These are phyloP conservation scores for Pseudozyma thailandica DNA, from an alignment of 1,284 basidiomycete species.

Conservation along the genomic window DNA sequence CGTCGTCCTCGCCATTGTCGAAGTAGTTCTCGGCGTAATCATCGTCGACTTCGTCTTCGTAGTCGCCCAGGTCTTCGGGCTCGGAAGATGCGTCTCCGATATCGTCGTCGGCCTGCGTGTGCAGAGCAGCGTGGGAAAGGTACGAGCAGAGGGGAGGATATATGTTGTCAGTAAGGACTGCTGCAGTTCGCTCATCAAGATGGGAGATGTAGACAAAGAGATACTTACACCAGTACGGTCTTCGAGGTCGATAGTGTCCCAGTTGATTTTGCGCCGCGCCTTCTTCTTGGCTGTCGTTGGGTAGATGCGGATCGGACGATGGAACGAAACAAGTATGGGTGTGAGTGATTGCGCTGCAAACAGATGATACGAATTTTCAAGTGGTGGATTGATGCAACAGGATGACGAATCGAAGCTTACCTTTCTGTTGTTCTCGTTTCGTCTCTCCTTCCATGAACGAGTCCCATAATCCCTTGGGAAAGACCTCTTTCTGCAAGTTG, in stretches of 20 bases:
- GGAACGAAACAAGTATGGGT: neutral
- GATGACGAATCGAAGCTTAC: neutral
- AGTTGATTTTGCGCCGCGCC: conserved; percentile 53
- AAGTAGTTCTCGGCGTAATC: conserved; percentile 67
- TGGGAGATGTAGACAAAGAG: neutral
- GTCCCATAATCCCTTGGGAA: conserved; percentile 63
- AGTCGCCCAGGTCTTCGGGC: conserved; percentile 61
- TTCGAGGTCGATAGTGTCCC: conserved; percentile 59
- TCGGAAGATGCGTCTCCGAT: conserved; percentile 53
- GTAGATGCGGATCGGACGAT: neutral
- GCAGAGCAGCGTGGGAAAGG: neutral
- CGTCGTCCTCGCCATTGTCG: conserved; percentile 66
- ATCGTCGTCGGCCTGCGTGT: conserved; percentile 50
- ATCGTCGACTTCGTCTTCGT: conserved; percentile 67
- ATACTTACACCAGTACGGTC: conserved; percentile 41
- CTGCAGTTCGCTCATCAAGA: too few relatives aligned
- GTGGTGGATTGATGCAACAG: neutral
- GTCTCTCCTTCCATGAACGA: conserved; percentile 61
- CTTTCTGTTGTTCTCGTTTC: conserved; percentile 47
- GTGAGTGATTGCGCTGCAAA: neutral
- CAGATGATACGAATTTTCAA: neutral
- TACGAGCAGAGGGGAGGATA: neutral
- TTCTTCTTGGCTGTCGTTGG: conserved; percentile 29
- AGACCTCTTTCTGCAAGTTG: conserved; percentile 58
- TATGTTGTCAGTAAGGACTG: neutral